These are phyloP conservation scores for Raffaelea albimanens DNA, from an alignment of 2,329 filamentous ascomycete species.

Conservation along the genomic window DNA sequence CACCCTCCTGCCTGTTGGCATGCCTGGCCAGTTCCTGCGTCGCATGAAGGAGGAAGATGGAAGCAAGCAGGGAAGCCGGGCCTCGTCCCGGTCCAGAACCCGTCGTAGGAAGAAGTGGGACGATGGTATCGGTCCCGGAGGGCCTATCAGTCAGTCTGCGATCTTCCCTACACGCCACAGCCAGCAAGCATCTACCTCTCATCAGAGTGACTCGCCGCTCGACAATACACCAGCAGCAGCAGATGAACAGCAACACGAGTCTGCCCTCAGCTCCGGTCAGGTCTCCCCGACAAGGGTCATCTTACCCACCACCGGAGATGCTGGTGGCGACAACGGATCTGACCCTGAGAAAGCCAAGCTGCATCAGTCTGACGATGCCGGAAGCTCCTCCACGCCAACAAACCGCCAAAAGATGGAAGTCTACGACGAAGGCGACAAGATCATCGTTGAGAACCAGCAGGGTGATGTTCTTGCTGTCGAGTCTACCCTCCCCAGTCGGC, in stretches of 20 bases:
- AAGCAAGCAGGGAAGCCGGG: conserved; percentile 43
- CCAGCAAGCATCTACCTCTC: conserved; percentile 1
- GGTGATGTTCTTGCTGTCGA: conserved; percentile 74
- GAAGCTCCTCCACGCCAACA: conserved; percentile 8
- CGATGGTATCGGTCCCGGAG: conserved; percentile 66
- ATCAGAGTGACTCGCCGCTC: conserved; percentile 7
- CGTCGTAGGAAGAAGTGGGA: conserved; percentile 62
- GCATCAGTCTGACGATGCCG: conserved; percentile 7
- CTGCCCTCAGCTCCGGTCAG: conserved; percentile 6
- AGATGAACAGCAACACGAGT: conserved; percentile 11
- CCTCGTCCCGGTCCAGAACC: conserved; percentile 50
- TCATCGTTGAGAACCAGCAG: conserved; percentile 76
- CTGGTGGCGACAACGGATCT: too few species aligned
- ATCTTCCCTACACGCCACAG: conserved; percentile 58
- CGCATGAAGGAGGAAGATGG: conserved; percentile 69
- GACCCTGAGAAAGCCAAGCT: conserved; percentile 2
- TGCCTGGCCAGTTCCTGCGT: conserved; percentile 69
- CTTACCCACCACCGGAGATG: neutral
- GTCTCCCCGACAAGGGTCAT: conserved; percentile 1
- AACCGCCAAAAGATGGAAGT: conserved; percentile 44
- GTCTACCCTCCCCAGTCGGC: conserved; percentile 23
- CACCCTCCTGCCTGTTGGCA: conserved; percentile 59
- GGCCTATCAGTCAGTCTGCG: conserved; percentile 81
- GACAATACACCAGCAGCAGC: conserved; percentile 8
- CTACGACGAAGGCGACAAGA: conserved; percentile 70